Evolutionary conservation across 108 stramenopile species (phyloP), one percentile per base, ranked within the genome.

Genomic region (Discostella pseudostelligera): DNA sequence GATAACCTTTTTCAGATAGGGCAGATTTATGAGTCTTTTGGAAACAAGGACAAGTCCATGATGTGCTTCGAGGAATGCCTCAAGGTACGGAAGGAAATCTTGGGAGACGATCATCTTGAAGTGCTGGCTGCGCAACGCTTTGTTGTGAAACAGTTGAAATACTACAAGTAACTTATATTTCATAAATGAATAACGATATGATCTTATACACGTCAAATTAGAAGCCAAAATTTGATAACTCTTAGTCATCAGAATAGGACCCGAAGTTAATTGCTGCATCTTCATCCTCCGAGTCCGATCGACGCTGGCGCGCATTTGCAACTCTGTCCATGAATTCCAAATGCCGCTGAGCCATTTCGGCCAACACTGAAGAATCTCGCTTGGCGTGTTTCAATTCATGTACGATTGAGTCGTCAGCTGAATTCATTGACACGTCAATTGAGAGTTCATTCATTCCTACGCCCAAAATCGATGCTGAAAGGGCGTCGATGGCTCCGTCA

Each of bases 401-500:
- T 22, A 85, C 57, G 46, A 78, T 87, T 28, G 71, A 66, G 9
- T 85, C 83, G 54, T 88, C 88, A 70, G 87, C 26, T 1, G 68
- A n/a, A 61, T 93, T 93, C 84, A 93, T 78, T 39, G 48, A 48
- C 43, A 82, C 69, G 72, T 93, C 92, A 22, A 88, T 57, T 8
- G 51, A 43, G 16, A 93, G 8, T 12, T 70, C 35, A 21, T 74
- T 51, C n/a, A 57, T 65, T 56, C 67, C 57, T 19, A 40, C 44
- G 0, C 63, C 69, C 51, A 84, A 17, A 58, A 82, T 67, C 11
- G 87, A 82, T 9, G 92, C 92, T 12, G 72, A 61, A 19, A 93
- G 61, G 26, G 92, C 87, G 68, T 93, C 88, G 17, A 84, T 78
- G 5, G 87, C 92, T 22, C 83, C 69, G 35, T 82, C 64, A 57